A percentile compares a stretch with the other conserved stretches of the same genome.
Conservation (phyloP, 305 asterid genomes). For the Plantago rigida region DNA sequence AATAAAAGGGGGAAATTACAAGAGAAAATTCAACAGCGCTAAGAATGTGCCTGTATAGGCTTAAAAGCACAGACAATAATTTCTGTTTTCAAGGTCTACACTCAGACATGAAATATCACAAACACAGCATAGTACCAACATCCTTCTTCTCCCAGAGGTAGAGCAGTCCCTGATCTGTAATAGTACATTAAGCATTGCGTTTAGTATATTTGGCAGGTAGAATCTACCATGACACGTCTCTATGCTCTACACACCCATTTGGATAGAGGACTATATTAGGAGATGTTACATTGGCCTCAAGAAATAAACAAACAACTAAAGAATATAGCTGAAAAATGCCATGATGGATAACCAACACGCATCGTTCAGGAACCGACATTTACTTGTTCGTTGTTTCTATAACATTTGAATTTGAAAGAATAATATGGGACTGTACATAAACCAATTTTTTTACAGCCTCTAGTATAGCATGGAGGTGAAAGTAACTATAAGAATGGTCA, state of each 20-base stretch:
- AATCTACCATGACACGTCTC: no score
- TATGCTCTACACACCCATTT: not conserved
- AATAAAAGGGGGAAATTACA: not conserved
- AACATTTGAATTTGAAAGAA: not conserved
- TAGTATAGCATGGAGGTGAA: not conserved
- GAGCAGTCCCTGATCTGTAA: conserved; percentile 25
- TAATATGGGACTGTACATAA: not conserved
- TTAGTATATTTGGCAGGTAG: not conserved
- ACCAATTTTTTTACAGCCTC: not conserved
- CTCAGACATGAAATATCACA: conserved; percentile 19
- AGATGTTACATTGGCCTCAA: no score
- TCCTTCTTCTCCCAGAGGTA: conserved; percentile 13
- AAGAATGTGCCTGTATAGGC: conserved; percentile 9
- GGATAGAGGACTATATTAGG: not conserved
- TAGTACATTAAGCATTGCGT: conserved; percentile 9
- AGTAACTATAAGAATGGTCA: conserved; percentile 8
- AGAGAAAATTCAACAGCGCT: conserved; percentile 8
- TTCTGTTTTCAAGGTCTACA: conserved; percentile 13
- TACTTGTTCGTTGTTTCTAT: not conserved
- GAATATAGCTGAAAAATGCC: no score
- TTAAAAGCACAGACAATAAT: conserved; percentile 10
- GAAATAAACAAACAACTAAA: no score
- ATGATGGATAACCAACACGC: no score
- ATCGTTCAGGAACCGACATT: no score
- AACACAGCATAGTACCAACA: conserved; percentile 2